A percentile compares a stretch with the other conserved stretches of the same genome.
These are phyloP conservation scores for Lindgomyces ingoldianus DNA, from an alignment of 495 filamentous ascomycete species.

Conservation along the genomic window DNA sequence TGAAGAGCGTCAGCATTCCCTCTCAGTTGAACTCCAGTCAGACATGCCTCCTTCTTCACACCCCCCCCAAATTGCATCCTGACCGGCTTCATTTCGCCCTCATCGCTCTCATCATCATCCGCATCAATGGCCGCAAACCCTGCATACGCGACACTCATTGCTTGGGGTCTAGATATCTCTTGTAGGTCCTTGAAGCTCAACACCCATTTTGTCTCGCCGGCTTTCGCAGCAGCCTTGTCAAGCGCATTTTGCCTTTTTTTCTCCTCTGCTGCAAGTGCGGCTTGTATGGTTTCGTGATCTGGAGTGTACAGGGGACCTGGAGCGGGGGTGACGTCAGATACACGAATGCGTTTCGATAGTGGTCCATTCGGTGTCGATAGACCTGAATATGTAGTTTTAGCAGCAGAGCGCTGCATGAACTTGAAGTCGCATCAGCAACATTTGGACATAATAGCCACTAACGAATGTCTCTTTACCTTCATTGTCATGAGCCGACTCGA, in stretches of 20 bases:
- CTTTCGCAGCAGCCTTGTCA: slow-evolving; percentile 67
- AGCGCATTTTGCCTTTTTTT: slow-evolving; percentile 70
- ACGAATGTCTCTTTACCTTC: slow-evolving; percentile 24
- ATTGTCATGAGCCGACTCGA: slow-evolving; percentile 33
- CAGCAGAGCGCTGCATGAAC: slow-evolving; percentile 95
- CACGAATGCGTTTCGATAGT: slow-evolving; percentile 51
- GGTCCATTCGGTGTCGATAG: slow-evolving; percentile 47
- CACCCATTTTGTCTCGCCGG: slow-evolving; percentile 88
- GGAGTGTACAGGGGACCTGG: slow-evolving; percentile 40
- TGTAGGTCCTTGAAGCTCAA: slow-evolving; percentile 55
- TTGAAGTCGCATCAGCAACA: slow-evolving; percentile 36
- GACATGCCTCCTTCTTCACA: slow-evolving; percentile 47
- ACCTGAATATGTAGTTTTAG: slow-evolving; percentile 44
- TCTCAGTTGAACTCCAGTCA: background rate
- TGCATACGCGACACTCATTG: slow-evolving; percentile 45
- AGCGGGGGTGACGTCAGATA: slow-evolving; percentile 46
- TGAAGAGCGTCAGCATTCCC: background rate
- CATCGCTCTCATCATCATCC: slow-evolving; percentile 31
- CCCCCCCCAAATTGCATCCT: slow-evolving; percentile 22
- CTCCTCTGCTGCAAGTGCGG: slow-evolving; percentile 74
- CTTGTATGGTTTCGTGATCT: slow-evolving; percentile 58
- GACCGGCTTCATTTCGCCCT: slow-evolving; percentile 15
- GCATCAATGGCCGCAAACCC: slow-evolving; percentile 52
- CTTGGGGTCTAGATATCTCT: slow-evolving; percentile 13
- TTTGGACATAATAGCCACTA: background rate